Conservation (phyloP, 495 filamentous ascomycete genomes). For the Xylaria longipes region DNA sequence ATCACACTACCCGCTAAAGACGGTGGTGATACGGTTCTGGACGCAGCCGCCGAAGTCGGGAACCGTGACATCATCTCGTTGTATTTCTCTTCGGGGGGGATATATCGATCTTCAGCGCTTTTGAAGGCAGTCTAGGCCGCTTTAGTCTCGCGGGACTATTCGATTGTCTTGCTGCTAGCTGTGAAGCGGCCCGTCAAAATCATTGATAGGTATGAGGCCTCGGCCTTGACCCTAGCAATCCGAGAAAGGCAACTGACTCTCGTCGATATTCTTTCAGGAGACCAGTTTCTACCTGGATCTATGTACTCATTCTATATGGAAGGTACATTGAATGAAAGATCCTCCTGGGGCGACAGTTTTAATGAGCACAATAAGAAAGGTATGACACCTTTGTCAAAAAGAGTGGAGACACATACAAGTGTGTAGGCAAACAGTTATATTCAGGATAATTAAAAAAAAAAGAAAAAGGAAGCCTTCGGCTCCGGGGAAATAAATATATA, state of each 20-base stretch:
- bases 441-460: no score
- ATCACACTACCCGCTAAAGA: neutral
- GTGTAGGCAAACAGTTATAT: no score
- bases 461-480: no score
- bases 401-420: no score
- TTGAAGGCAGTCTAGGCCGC: neutral
- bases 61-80: neutral
- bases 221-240: neutral
- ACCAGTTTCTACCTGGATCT: neutral
- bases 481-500: no score
- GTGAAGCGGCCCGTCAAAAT: neutral
- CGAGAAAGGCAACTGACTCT: neutral
- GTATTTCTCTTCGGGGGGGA: slow-evolving; percentile 6
- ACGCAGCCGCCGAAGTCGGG: neutral
- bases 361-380: no score
- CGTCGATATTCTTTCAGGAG: neutral
- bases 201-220: neutral
- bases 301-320: neutral
- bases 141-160: neutral
- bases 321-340: no score
- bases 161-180: neutral
- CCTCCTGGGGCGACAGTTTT: no score
- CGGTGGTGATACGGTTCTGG: neutral
- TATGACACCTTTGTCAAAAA: no score
- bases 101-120: slow-evolving; percentile 13